phyloP scores from a whole-genome alignment of 148 eudicot species.

The Rhododendron griersonianum region DNA sequence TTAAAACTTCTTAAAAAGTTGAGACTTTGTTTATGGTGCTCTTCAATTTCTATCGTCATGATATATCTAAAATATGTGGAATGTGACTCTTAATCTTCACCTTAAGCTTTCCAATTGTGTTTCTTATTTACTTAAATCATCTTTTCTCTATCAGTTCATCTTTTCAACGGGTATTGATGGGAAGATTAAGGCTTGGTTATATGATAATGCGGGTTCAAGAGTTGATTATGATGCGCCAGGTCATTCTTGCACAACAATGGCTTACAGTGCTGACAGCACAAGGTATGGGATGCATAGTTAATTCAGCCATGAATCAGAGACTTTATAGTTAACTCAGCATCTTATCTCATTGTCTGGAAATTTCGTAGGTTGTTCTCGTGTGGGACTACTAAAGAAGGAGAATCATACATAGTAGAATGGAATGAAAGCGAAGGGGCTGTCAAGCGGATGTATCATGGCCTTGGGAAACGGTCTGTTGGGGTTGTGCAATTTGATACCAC shows the following conservation, averaged over 20 bases:
- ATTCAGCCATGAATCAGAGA: background rate
- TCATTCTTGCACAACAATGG: conserved; percentile 54
- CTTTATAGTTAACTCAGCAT: background rate
- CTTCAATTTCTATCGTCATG: background rate
- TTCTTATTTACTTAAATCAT: conserved; percentile 2
- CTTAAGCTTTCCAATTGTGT: background rate
- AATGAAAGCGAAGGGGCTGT: conserved; percentile 67
- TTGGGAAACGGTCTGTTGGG: conserved; percentile 55
- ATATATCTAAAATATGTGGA: background rate
- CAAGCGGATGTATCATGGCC: conserved; percentile 52
- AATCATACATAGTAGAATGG: conserved; percentile 68
- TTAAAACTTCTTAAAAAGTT: background rate
- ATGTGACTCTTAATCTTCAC: background rate
- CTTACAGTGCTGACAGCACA: conserved; percentile 58
- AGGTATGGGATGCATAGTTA: conserved; percentile 32
- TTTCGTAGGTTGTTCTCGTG: conserved; percentile 57
- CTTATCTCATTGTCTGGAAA: background rate
- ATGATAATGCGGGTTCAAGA: conserved; percentile 55
- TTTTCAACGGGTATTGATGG: conserved; percentile 68
- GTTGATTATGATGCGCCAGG: conserved; percentile 77
- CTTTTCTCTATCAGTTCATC: conserved; percentile 41
- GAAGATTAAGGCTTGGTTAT: conserved; percentile 76
- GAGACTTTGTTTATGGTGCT: background rate
- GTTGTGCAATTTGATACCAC: conserved; percentile 66
- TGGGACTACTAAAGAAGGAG: conserved; percentile 73